phyloP scores from a whole-genome alignment of 352 stramenopile genomes.

The Aphanomyces stellatus region DNA sequence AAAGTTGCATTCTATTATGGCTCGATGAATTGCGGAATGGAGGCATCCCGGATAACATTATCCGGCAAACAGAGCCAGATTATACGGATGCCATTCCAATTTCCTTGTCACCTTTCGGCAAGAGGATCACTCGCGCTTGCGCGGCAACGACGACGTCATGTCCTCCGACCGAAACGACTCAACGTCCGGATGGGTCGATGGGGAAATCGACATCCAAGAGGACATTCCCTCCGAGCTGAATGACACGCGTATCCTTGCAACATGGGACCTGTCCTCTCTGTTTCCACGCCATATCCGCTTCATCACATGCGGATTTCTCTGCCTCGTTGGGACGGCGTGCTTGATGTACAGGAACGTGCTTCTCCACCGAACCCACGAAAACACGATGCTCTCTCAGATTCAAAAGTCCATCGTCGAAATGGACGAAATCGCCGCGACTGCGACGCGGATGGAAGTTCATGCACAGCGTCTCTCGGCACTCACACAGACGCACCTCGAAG shows the following conservation, averaged over 20 bases:
- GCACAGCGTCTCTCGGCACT: neutral
- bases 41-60: neutral
- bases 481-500: slow-evolving; percentile 5
- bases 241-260: neutral
- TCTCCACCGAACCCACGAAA: neutral
- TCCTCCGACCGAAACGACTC: too few relatives aligned
- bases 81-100: neutral
- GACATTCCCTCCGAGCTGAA: neutral
- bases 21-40: neutral
- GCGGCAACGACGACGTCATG: too few relatives aligned
- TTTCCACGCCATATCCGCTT: neutral
- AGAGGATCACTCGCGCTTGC: too few relatives aligned
- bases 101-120: too few relatives aligned
- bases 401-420: slow-evolving; percentile 10
- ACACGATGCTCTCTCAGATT: slow-evolving; percentile 11
- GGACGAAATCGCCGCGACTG: slow-evolving; percentile 14
- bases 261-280: neutral
- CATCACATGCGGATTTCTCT: slow-evolving; percentile 6
- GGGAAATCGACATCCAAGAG: neutral
- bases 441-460: slow-evolving; percentile 8
- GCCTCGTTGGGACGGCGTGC: neutral
- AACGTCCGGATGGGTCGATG: slow-evolving; percentile 8
- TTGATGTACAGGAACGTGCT: slow-evolving; percentile 13
- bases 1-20: neutral
- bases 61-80: neutral